These are phyloP conservation scores for Phaeosphaeriaceae sp. DNA, from an alignment of 2,329 filamentous ascomycete genomes.

Conservation along the genomic window DNA sequence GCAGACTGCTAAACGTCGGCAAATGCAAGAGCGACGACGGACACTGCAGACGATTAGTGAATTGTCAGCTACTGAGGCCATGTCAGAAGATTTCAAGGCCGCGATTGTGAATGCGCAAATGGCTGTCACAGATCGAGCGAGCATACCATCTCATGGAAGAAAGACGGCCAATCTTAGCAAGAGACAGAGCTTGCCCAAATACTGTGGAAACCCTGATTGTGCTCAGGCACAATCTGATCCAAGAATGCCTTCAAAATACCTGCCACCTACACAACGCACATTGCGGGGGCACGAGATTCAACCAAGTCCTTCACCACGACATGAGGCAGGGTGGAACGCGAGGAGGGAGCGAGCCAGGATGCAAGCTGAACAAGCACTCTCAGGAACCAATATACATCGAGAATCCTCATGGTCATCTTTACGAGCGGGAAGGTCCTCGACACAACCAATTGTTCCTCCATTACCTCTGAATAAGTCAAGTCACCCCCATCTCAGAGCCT, in stretches of 20 bases:
- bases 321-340: constrained; percentile 26
- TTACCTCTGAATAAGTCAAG: constrained; percentile 9
- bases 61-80: constrained; percentile 21
- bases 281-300: neutral
- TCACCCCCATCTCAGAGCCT: constrained; percentile 9
- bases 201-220: constrained; percentile 5
- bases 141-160: neutral
- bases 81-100: constrained; percentile 15
- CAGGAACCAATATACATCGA: constrained; percentile 14
- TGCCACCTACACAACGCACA: constrained; percentile 7
- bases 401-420: constrained; percentile 14
- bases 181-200: constrained; percentile 26
- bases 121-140: neutral
- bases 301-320: neutral
- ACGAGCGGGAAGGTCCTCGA: constrained; percentile 11
- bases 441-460: constrained; percentile 13
- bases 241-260: constrained; percentile 6
- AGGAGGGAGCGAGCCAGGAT: constrained; percentile 23
- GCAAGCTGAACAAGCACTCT: constrained; percentile 21
- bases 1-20: constrained; percentile 6
- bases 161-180: constrained; percentile 11
- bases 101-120: constrained; percentile 8
- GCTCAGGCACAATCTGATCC: constrained; percentile 3
- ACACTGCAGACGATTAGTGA: constrained; percentile 41
- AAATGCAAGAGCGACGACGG: constrained; percentile 28